Evolutionary conservation across 2,329 filamentous ascomycete species (phyloP).

Genomic region (Fonsecaea erecta): DNA sequence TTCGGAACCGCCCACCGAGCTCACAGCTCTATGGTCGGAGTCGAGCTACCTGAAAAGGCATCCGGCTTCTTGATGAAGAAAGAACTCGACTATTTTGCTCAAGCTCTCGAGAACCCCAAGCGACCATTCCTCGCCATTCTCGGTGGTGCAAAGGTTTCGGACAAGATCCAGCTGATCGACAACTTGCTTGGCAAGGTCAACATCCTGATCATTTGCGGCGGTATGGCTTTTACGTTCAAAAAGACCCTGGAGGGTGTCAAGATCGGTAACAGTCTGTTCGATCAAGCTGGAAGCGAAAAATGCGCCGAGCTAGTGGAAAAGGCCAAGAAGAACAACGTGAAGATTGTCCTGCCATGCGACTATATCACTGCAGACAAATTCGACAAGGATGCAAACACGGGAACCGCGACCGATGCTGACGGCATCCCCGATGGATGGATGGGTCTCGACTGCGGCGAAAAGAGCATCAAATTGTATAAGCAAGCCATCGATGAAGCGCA

Average conservation of each 20-base stretch:
- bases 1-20: slow-evolving; percentile 98
- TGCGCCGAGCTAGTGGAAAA: slow-evolving; percentile 87
- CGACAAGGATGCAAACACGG: slow-evolving; percentile 77
- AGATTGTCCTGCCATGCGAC: slow-evolving; percentile 91
- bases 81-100: slow-evolving; percentile 98
- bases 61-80: slow-evolving; percentile 99
- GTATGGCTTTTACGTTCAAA: slow-evolving; percentile 99
- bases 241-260: slow-evolving; percentile 91
- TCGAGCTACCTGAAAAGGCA: slow-evolving; percentile 94
- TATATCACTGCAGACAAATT: slow-evolving; percentile 98
- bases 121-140: slow-evolving; percentile 98
- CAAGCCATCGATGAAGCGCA: slow-evolving; percentile 82
- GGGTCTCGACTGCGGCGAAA: slow-evolving; percentile 91
- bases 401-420: slow-evolving; percentile 79
- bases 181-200: slow-evolving; percentile 98
- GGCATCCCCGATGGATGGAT: slow-evolving; percentile 98
- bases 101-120: slow-evolving; percentile 90
- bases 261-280: slow-evolving; percentile 90
- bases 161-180: slow-evolving; percentile 99
- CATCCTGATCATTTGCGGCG: slow-evolving; percentile 94
- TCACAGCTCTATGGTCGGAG: slow-evolving; percentile 98
- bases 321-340: slow-evolving; percentile 94
- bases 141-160: slow-evolving; percentile 95
- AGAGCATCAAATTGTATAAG: slow-evolving; percentile 88
- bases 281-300: slow-evolving; percentile 91